Conservation (phyloP, 805 yeast genomes). For the Kluyveromyces aestuarii region DNA sequence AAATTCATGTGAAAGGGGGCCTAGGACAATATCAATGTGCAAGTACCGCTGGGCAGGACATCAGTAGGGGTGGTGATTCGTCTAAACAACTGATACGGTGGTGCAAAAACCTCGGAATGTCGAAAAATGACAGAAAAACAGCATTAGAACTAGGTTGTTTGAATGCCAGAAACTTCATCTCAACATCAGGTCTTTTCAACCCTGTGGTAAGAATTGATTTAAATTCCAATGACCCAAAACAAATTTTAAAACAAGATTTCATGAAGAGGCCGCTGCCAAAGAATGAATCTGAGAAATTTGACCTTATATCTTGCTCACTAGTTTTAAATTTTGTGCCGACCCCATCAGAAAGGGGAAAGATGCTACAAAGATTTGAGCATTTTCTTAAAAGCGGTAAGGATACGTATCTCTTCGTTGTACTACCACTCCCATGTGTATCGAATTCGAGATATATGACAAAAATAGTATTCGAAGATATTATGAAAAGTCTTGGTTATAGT, state of each 20-base stretch:
- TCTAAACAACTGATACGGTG: conserved; percentile 72
- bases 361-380: conserved; percentile 51
- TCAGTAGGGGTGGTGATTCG: conserved; percentile 82
- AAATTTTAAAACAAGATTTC: conserved; percentile 71
- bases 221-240: conserved; percentile 61
- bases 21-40: conserved; percentile 74
- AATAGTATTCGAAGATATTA: conserved; percentile 34
- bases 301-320: conserved; percentile 70
- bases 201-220: conserved; percentile 62
- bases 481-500: conserved; percentile 53
- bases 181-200: conserved; percentile 46
- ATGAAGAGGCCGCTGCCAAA: conserved; percentile 63
- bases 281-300: conserved; percentile 38
- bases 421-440: conserved; percentile 78
- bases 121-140: conserved; percentile 7
- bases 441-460: conserved; percentile 74
- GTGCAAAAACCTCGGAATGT: conserved; percentile 36
- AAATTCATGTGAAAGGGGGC: conserved; percentile 63
- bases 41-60: conserved; percentile 74
- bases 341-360: conserved; percentile 60
- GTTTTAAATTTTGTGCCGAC: conserved; percentile 85
- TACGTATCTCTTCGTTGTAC: conserved; percentile 57
- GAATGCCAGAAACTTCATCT: conserved; percentile 56
- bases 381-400: conserved; percentile 37
- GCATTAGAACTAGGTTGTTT: conserved; percentile 84